These are phyloP conservation scores for Syzygium syzygioides DNA, from an alignment of 441 rosid genomes.

Conservation along the genomic window DNA sequence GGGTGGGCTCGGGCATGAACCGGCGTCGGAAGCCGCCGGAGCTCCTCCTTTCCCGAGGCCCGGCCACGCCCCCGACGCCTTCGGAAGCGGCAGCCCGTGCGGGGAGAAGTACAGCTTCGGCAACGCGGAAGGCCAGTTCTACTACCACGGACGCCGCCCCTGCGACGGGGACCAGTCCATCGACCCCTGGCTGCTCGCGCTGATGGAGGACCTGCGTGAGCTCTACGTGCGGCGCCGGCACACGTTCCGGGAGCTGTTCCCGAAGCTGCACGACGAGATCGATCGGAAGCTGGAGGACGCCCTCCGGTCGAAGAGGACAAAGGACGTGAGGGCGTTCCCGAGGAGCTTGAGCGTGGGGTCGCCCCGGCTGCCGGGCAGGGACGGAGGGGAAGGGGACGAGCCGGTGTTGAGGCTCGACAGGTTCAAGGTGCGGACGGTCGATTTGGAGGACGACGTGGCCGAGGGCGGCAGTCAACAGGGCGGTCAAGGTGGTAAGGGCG, in stretches of 20 bases:
- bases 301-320: not conserved
- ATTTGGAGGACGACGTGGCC: not conserved
- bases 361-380: not conserved
- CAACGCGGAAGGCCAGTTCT: not conserved
- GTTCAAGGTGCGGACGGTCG: not conserved
- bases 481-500: not conserved
- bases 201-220: not conserved
- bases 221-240: not conserved
- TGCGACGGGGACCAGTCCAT: not conserved
- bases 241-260: not conserved
- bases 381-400: not conserved
- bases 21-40: not conserved
- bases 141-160: not conserved
- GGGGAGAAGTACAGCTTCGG: not conserved
- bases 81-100: not conserved
- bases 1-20: accelerated
- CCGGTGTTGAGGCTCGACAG: not conserved
- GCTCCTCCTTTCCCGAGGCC: not conserved
- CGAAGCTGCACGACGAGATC: not conserved
- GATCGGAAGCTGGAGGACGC: not conserved
- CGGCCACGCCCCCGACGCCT: not conserved
- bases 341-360: not conserved
- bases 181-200: not conserved
- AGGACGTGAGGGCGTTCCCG: not conserved
- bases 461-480: not conserved